Conservation (phyloP, 257 asterid genomes). For the Ilex aquifolium region DNA sequence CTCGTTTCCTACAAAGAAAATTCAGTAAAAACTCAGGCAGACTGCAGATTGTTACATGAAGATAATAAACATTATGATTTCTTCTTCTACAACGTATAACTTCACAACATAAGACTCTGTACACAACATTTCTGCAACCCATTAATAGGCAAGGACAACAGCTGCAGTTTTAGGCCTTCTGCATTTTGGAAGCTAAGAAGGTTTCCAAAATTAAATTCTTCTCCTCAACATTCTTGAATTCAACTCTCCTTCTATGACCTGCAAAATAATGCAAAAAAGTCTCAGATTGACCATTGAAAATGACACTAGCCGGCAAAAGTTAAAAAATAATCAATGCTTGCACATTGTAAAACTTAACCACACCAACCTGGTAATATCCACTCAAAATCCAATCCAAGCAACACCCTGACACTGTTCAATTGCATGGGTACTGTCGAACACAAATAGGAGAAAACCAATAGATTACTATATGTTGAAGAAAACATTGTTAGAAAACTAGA, state of each 20-base stretch:
- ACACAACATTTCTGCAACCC: too few species aligned
- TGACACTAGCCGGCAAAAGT: too few species aligned
- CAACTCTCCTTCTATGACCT: constrained; percentile 54
- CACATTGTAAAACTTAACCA: background rate
- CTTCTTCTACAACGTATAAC: too few species aligned
- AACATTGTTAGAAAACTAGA: background rate
- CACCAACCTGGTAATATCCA: constrained; percentile 67
- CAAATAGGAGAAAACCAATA: background rate
- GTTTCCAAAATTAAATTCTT: constrained; percentile 34
- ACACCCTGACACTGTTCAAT: constrained; percentile 42
- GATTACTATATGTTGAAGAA: background rate
- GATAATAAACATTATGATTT: too few species aligned
- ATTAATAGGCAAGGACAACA: too few species aligned
- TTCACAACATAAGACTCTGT: too few species aligned
- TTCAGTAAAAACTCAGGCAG: too few species aligned
- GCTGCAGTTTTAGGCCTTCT: background rate
- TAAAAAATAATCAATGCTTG: too few species aligned
- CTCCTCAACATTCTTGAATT: constrained; percentile 28
- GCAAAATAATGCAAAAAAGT: background rate
- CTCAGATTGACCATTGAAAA: too few species aligned
- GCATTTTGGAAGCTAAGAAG: constrained; percentile 31
- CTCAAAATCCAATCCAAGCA: constrained; percentile 58
- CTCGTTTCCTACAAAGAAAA: too few species aligned
- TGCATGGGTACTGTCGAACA: constrained; percentile 37
- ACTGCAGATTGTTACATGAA: too few species aligned